Evolutionary conservation across 2,329 filamentous ascomycete species (phyloP), one percentile per base, ranked within the genome.

Genomic region (Huntiella abstrusa): DNA sequence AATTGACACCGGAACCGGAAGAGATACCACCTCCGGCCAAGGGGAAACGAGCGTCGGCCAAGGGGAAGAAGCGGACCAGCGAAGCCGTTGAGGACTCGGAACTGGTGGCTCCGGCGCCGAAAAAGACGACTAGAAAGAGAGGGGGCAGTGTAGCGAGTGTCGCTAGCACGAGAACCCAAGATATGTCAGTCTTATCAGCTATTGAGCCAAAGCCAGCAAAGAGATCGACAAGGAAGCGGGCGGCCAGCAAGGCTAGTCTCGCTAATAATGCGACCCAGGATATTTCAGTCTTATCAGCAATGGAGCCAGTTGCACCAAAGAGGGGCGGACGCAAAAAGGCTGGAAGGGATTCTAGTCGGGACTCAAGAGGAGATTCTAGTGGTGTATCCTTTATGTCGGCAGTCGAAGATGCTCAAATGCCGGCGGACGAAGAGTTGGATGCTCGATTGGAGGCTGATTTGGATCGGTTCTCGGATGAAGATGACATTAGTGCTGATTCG

Each of bases 381-480:
- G 75, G 73, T 52, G 58, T 57, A 1, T 77, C 74, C 2, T 47
- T 46, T 58, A 60, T 65, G 33, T 70, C 73, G 1, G 69, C 70
- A 12, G 60, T 65, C 16, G 57, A 55, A 3, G 55, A 64, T n/a
- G 60, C 61, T 12, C 59, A 59, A 4, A 59, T 71, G 8, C 69
- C 70, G 0, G 67, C 74, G 46, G 76, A 83, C 50, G 71, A 75
- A 1, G 77, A 81, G 51, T 69, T 83, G 34, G 75, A 83, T 44
- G 70, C 70, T 16, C 73, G 74, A 42, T 63, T 83, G 1, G 71
- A 80, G 54, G 75, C 71, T 2, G 79, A 80, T 48, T 65, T 83
- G 7, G 72, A 78, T 38, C 63, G 67, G 28, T 55, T 71, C 19
- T 68, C 66, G 2, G 70, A 77, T 28, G 67, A 71, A 11, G 72